These are phyloP conservation scores for Aspergillus bombycis DNA, from an alignment of 2,329 filamentous ascomycete genomes.

Conservation along the genomic window DNA sequence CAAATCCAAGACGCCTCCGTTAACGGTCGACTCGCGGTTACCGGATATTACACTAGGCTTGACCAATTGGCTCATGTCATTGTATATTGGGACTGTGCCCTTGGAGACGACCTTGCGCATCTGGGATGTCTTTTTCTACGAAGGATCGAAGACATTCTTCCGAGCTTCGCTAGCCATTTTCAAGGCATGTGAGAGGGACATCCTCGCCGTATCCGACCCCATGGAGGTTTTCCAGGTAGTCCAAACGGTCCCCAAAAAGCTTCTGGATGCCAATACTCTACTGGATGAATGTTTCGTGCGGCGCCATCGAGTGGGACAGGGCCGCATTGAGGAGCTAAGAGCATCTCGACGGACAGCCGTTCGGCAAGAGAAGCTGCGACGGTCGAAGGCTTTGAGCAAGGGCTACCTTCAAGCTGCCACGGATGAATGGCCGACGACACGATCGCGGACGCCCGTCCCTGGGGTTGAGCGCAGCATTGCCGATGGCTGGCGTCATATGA, in stretches of 20 bases:
- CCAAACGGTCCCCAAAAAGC: constrained; percentile 77
- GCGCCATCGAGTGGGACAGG: constrained; percentile 78
- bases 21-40: constrained; percentile 57
- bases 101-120: constrained; percentile 90
- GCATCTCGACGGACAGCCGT: constrained; percentile 64
- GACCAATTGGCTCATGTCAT: constrained; percentile 97
- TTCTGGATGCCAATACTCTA: constrained; percentile 79
- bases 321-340: constrained; percentile 75
- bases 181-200: constrained; percentile 81
- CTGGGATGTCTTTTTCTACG: constrained; percentile 96
- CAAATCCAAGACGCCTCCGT: constrained; percentile 46
- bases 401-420: constrained; percentile 37
- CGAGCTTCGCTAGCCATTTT: constrained; percentile 89
- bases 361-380: constrained; percentile 44
- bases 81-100: constrained; percentile 89
- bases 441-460: constrained; percentile 31
- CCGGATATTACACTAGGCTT: constrained; percentile 91
- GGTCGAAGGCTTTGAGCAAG: constrained; percentile 40
- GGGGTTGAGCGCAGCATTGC: constrained; percentile 37
- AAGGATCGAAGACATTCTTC: constrained; percentile 91
- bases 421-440: constrained; percentile 34
- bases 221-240: constrained; percentile 97
- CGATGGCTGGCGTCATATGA: constrained; percentile 40
- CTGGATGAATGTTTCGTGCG: constrained; percentile 83
- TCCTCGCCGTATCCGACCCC: constrained; percentile 77